Percentiles rank a stretch among this genome's conserved stretches.
phyloP scores from a whole-genome alignment of 163 green algal species.

The Volvox carteri region DNA sequence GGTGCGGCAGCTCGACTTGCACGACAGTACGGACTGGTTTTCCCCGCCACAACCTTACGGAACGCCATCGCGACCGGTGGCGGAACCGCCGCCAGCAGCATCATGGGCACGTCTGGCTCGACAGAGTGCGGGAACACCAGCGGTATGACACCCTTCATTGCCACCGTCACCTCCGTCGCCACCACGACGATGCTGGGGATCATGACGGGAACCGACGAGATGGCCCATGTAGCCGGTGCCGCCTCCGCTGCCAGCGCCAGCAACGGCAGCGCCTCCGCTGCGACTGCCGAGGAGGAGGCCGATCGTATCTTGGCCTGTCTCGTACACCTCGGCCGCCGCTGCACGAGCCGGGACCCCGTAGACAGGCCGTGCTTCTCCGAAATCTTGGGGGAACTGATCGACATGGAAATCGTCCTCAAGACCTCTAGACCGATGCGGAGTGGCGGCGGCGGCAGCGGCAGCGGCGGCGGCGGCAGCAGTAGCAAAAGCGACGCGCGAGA shows the following conservation, averaged over 20 bases:
- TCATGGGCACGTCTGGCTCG: not conserved
- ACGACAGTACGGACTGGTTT: not conserved
- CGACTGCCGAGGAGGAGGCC: not conserved
- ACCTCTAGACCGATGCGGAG: not conserved
- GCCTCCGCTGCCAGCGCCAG: not conserved
- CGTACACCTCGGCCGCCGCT: slow-evolving; percentile 24
- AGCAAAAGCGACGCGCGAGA: not conserved
- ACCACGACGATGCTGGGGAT: not conserved
- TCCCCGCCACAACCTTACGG: not conserved
- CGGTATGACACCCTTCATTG: slow-evolving; percentile 12
- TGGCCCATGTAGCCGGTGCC: not conserved
- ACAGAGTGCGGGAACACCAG: not conserved
- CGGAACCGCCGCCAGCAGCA: not conserved
- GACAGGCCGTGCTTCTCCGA: slow-evolving; percentile 22
- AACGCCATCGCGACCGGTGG: not conserved
- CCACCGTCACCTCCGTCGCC: not conserved
- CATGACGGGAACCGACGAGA: not conserved
- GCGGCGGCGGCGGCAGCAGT: too few relatives aligned
- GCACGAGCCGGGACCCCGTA: not conserved
- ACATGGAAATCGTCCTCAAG: slow-evolving; percentile 36
- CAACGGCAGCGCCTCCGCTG: not conserved
- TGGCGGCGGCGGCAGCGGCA: not conserved
- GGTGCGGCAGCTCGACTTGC: not conserved
- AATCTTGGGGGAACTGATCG: slow-evolving; percentile 37
- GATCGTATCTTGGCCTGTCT: not conserved